Evolutionary conservation across 116 monocot species (phyloP).

Genomic region (Phalaenopsis hybrid): DNA sequence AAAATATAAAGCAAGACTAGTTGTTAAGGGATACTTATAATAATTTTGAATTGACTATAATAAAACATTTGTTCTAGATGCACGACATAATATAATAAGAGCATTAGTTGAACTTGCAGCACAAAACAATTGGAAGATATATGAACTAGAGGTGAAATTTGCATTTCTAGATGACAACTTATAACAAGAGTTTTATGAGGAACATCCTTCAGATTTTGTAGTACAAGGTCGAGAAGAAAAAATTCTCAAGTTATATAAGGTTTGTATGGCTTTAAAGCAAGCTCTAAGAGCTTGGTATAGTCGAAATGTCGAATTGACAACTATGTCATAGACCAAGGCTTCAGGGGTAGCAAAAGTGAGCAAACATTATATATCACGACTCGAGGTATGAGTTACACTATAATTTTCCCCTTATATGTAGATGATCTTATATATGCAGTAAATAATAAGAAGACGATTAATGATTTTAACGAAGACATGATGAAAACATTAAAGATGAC

Average conservation of each 20-base stretch:
- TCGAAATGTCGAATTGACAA: slow-evolving; percentile 1
- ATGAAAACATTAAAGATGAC: slow-evolving; percentile 13
- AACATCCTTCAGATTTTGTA: slow-evolving; percentile 6
- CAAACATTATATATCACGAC: not conserved
- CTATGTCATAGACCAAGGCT: not conserved
- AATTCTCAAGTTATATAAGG: not conserved
- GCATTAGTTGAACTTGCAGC: not conserved
- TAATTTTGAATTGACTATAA: not conserved
- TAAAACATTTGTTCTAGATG: not conserved
- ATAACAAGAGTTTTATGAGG: slow-evolving; percentile 5
- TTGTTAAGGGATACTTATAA: not conserved
- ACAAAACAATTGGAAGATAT: not conserved
- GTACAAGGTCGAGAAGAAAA: not conserved
- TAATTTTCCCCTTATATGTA: slow-evolving; percentile 12
- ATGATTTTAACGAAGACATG: slow-evolving; percentile 16
- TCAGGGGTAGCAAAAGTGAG: not conserved
- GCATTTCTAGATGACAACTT: slow-evolving; percentile 1
- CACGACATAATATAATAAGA: not conserved
- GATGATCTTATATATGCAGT: slow-evolving; percentile 12
- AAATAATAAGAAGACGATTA: slow-evolving; percentile 7
- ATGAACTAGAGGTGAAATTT: not conserved
- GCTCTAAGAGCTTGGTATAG: slow-evolving; percentile 9
- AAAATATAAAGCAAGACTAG: not conserved
- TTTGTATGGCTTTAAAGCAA: slow-evolving; percentile 7
- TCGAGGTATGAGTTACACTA: not conserved